Base-by-base conservation (phyloP, 2,329 filamentous ascomycete genomes). In the Celoporthe dispersa region DNA sequence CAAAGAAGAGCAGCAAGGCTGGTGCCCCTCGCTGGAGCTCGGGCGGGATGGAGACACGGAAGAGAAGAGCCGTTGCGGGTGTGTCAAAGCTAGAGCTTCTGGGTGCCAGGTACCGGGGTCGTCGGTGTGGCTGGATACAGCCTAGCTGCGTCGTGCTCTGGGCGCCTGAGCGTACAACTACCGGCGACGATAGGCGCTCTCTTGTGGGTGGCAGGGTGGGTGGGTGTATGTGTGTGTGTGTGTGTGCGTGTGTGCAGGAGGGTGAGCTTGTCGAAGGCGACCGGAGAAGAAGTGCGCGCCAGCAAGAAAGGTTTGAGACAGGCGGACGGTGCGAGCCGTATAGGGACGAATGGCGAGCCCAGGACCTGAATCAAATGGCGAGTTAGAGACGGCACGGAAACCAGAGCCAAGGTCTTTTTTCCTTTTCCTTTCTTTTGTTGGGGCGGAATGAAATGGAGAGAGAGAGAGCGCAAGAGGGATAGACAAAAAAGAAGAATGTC, bases 71-170 rank as follows among this genome's bases (percentile, higher is more conserved):
- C 55, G 55, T 59, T 31, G 28, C 28, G 31, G 55, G 55, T 35
- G 28, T 31, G 53, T 16, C 53, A 57, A 57, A 12, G 53, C 53
- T 57, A 31, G 53, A 31, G 53, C 3, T 19, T 19, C 14, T 59
- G 25, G 55, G 28, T 19, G 28, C 31, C 31, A 35, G 33, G 57
- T n/a, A 8, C 57, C 33, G 14, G 16, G 31, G 57, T 60, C 57
- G 57, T 31, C 57, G 57, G 33, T 19, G 57, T 37, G 57, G 57
- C 57, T 60, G 57, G 57, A 37, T 35, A 59, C 55, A 59, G 55
- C 55, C 14, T 35, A 9, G 55, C 16, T 22, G 14, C 16, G 28
- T 33, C 5, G 14, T 22, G 55, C 31, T n/a, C 55, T 22, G 12
- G 9, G 28, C 55, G 55, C 14, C 55, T 33, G 55, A 55, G 51